Conservation (phyloP, 2,329 filamentous ascomycete species). For the Sclerotinia spermophila region DNA sequence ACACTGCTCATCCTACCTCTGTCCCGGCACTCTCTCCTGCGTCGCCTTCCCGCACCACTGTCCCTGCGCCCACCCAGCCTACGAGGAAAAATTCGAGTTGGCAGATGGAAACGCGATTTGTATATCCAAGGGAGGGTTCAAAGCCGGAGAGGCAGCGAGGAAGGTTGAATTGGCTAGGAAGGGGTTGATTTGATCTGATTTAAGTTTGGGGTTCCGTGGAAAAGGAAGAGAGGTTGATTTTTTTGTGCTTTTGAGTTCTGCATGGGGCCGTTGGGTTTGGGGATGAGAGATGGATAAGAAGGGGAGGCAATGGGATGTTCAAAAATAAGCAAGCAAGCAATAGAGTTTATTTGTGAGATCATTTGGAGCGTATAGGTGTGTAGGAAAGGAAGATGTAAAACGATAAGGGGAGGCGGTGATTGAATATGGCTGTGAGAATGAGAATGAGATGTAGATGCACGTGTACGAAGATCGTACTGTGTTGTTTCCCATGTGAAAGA, state of each 20-base stretch:
- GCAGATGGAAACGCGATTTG: slow-evolving; percentile 71
- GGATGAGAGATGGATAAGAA: background rate
- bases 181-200: slow-evolving; percentile 57
- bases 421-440: background rate
- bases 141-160: slow-evolving; percentile 64
- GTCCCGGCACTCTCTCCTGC: slow-evolving; percentile 89
- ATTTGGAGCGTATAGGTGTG: background rate
- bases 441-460: background rate
- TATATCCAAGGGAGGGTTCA: slow-evolving; percentile 71
- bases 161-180: slow-evolving; percentile 80
- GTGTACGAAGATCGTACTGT: background rate
- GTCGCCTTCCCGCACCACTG: slow-evolving; percentile 97
- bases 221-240: background rate
- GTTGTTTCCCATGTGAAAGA: background rate
- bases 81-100: slow-evolving; percentile 75
- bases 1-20: slow-evolving; percentile 90
- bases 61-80: slow-evolving; percentile 75
- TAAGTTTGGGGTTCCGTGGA: background rate
- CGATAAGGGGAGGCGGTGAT: background rate
- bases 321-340: background rate
- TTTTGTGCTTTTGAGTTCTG: background rate
- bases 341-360: background rate
- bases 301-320: background rate
- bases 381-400: background rate
- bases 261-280: background rate